Percentiles rank a stretch among this genome's conserved stretches.
These are phyloP conservation scores for Sarocladium oryzae DNA, from an alignment of 2,329 filamentous ascomycete genomes.

Conservation along the genomic window DNA sequence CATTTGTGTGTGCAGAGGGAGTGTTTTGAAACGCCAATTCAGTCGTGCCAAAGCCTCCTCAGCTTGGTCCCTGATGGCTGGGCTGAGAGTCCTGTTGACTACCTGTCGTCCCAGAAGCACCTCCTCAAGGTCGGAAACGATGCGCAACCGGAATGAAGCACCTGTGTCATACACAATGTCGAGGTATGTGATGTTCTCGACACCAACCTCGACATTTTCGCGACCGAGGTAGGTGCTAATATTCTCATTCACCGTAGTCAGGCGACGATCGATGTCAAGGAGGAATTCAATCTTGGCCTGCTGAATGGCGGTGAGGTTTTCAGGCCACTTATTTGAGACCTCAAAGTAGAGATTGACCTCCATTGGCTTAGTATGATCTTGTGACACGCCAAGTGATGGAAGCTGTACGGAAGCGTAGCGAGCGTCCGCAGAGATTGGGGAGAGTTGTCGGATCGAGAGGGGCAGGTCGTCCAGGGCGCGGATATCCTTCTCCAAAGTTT, in stretches of 20 bases:
- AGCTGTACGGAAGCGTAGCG: constrained; percentile 61
- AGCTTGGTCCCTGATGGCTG: constrained; percentile 60
- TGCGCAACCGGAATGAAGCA: constrained; percentile 73
- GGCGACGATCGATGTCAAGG: constrained; percentile 64
- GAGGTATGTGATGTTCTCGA: constrained; percentile 73
- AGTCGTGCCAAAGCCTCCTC: constrained; percentile 63
- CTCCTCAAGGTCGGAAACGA: constrained; percentile 84
- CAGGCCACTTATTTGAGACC: constrained; percentile 87
- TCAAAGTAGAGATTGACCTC: constrained; percentile 88
- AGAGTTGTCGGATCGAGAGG: constrained; percentile 76
- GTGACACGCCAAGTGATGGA: constrained; percentile 35
- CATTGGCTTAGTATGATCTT: constrained; percentile 48
- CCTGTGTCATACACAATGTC: constrained; percentile 71
- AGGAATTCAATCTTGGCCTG: constrained; percentile 89
- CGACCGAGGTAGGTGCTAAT: constrained; percentile 68
- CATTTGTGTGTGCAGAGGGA: constrained; percentile 75
- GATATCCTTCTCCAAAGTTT: constrained; percentile 68
- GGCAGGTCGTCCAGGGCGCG: constrained; percentile 76
- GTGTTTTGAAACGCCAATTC: constrained; percentile 63
- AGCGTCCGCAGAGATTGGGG: constrained; percentile 63
- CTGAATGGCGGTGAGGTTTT: constrained; percentile 85
- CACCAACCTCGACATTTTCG: constrained; percentile 63
- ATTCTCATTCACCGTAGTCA: constrained; percentile 54
- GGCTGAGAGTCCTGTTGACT: constrained; percentile 64
- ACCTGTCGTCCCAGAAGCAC: constrained; percentile 71